Evolutionary conservation across 192 early-diverging fungal species (phyloP), one percentile per base, ranked within the genome.

Genomic region (Mortierella antarctica): DNA sequence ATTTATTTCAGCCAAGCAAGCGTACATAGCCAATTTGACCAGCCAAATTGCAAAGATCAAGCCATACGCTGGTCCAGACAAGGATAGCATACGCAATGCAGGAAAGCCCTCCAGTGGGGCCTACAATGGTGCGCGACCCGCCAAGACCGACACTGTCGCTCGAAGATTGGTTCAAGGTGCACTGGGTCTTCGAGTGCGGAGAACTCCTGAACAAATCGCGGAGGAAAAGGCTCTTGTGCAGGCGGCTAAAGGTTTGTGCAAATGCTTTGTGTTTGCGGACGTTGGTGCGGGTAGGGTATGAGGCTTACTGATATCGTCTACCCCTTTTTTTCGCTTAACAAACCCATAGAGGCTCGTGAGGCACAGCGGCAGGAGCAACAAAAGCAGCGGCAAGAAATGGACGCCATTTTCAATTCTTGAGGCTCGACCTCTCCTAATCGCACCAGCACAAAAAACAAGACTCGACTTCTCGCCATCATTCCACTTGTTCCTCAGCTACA

Each of bases 91-190:
- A 18, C 64, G 77, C 8, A 72, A 67, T 40, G 52, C 64, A 55
- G 70, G 70, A 50, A 65, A 57, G 1, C 70, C 82, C 1, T 82
- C 83, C 18, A 84, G 73, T 20, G 52, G 62, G 5, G 60, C 78
- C 4, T 76, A 83, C 42, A 82, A 74, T 54, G 74, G 71, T 17
- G 63, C 70, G 11, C 80, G 83, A 23, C 88, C 87, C 7, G 82
- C 77, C 6, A 87, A 86, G 17, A 87, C 89, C 57, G 93, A 95
- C 66, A 88, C 92, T 80, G 93, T 95, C 14, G 93, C 93, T 2
- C 88, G 89, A 47, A 72, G 93, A 48, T 61, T 95, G 13, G 90
- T 95, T 51, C 90, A 91, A 52, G 92, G 92, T 9, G 93, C 93
- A 15, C 80, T 95, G 42, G 93, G 93, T 39, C 71, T 95, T 39